Base-by-base conservation (phyloP, 768 basidiomycete genomes). In the Kwoniella sp. region DNA sequence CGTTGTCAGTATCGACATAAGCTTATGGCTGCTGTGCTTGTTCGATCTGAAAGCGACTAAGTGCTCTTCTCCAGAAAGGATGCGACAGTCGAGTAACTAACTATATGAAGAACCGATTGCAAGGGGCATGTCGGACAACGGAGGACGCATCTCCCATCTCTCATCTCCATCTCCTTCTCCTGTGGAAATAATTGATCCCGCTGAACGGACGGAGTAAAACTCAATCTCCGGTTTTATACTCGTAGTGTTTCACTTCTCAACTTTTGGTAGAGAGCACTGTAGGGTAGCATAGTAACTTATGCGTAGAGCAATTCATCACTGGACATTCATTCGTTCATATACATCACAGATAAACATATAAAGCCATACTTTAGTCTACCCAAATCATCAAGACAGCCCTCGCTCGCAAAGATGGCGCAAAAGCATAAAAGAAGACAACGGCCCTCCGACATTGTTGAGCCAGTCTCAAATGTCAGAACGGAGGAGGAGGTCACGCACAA, bases 331-430 rank as follows among this genome's bases (percentile, higher is more conserved):
- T 33, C 33, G 33, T 33, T 33, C 33, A 33, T 33, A 33, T 33
- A 33, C 33, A 5, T 33, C 33, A 33, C 13, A n/a, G n/a, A n/a
- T n/a, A n/a, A n/a, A n/a, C n/a, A n/a, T n/a, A n/a, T n/a, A n/a
- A n/a, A n/a, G n/a, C n/a, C n/a, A n/a, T n/a, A n/a, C n/a, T n/a
- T n/a, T n/a, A n/a, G n/a, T n/a, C n/a, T n/a, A n/a, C n/a, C n/a
- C n/a, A n/a, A n/a, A n/a, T n/a, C n/a, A n/a, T n/a, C n/a, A n/a
- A n/a, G n/a, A n/a, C n/a, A n/a, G n/a, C n/a, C n/a, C n/a, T n/a
- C n/a, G n/a, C n/a, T n/a, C n/a, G n/a, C n/a, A n/a, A 52, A 6
- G 7, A 65, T 65, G 63, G 57, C 46, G 15, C 50, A 65, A 17
- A 60, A 65, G 52, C 50, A 55, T 46, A 63, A 65, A 22, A 25